phyloP scores from a whole-genome alignment of 176 grass and related monocot genomes.

The Typha latifolia region DNA sequence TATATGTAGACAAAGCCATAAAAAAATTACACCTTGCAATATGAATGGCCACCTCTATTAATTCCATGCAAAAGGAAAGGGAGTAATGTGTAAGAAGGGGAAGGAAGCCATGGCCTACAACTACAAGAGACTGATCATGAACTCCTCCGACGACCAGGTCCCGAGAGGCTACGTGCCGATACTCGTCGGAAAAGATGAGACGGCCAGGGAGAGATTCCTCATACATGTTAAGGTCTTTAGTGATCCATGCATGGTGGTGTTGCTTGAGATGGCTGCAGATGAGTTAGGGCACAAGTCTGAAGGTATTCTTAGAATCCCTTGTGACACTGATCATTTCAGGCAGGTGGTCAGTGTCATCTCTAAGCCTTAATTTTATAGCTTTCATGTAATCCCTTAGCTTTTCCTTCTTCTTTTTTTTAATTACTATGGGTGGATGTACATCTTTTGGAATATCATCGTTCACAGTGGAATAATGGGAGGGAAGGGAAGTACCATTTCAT shows the following conservation, averaged over 20 bases:
- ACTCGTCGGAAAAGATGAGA: slow-evolving; percentile 2
- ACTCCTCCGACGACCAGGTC: neutral
- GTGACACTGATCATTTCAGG: slow-evolving; percentile 30
- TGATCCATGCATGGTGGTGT: slow-evolving; percentile 27
- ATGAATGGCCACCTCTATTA: neutral
- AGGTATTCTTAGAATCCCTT: slow-evolving; percentile 36
- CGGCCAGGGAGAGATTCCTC: slow-evolving; percentile 25
- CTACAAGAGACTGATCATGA: too few relatives aligned
- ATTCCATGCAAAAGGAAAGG: neutral
- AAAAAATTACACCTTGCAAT: neutral
- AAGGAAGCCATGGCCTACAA: neutral
- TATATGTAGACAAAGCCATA: neutral
- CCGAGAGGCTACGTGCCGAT: slow-evolving; percentile 23
- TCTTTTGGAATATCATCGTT: neutral
- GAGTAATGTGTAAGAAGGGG: neutral
- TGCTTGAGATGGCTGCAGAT: slow-evolving; percentile 43
- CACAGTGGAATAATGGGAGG: too few relatives aligned
- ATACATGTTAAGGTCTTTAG: slow-evolving; percentile 30
- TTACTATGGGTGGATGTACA: too few relatives aligned
- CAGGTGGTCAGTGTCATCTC: slow-evolving; percentile 5
- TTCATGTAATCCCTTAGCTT: neutral
- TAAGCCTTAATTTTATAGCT: neutral
- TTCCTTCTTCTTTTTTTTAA: neutral
- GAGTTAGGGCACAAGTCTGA: slow-evolving; percentile 40
- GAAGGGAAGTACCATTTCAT: too few relatives aligned